A percentile compares a stretch with the other conserved stretches of the same genome.
Conservation (phyloP, 2,329 filamentous ascomycete species). For the Teratosphaeria viscida region DNA sequence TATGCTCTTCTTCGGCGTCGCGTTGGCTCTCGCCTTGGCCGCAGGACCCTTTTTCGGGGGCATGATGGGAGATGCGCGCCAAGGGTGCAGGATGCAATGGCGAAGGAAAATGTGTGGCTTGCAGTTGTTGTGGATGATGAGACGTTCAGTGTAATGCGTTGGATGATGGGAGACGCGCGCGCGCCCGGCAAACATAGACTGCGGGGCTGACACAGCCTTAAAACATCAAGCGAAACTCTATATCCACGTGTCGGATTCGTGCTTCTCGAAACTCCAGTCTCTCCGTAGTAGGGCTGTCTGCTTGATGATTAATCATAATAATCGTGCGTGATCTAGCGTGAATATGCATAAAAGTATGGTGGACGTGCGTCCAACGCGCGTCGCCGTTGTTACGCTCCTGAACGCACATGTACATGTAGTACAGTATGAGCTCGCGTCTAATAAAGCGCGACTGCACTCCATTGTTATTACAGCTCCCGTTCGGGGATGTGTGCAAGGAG, state of each 20-base stretch:
- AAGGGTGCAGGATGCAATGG: not conserved
- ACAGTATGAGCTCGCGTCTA: too few relatives aligned
- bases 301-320: too few relatives aligned
- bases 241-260: too few relatives aligned
- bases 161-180: not conserved
- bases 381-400: too few relatives aligned
- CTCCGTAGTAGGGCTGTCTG: too few relatives aligned
- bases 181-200: not conserved
- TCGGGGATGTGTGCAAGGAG: too few relatives aligned
- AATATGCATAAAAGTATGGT: too few relatives aligned
- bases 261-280: too few relatives aligned
- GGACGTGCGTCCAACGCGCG: too few relatives aligned
- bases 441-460: too few relatives aligned
- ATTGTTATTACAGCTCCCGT: too few relatives aligned
- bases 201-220: not conserved
- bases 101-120: not conserved
- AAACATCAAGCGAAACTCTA: not conserved
- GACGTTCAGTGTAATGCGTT: not conserved
- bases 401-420: not conserved
- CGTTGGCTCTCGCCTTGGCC: slow-evolving; percentile 9
- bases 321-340: too few relatives aligned
- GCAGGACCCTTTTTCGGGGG: not conserved
- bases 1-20: slow-evolving; percentile 2
- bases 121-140: not conserved
- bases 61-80: not conserved